A percentile compares a stretch with the other conserved stretches of the same genome.
These are phyloP conservation scores for Cryoendolithus antarcticus DNA, from an alignment of 2,329 filamentous ascomycete genomes.

Conservation along the genomic window DNA sequence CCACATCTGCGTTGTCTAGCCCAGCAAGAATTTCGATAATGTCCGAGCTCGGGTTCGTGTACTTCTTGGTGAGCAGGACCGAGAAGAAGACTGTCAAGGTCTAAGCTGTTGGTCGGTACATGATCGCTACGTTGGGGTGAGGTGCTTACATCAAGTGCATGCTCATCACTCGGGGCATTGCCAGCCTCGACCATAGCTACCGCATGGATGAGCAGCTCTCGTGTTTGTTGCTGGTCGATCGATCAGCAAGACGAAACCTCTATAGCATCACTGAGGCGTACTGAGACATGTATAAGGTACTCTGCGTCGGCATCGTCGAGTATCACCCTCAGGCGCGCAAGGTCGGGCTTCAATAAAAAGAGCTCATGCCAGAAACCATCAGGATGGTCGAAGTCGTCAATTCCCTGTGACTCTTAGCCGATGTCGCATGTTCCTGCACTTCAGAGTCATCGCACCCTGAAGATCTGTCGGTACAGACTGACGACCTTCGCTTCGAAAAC, in stretches of 20 bases:
- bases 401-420: slow-evolving; percentile 32
- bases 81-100: slow-evolving; percentile 82
- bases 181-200: slow-evolving; percentile 54
- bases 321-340: slow-evolving; percentile 51
- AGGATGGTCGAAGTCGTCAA: slow-evolving; percentile 55
- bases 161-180: slow-evolving; percentile 51
- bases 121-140: neutral
- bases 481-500: slow-evolving; percentile 91
- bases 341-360: slow-evolving; percentile 78
- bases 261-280: slow-evolving; percentile 19
- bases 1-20: slow-evolving; percentile 71
- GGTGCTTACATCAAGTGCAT: slow-evolving; percentile 69
- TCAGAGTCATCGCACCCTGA: slow-evolving; percentile 38
- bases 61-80: slow-evolving; percentile 73
- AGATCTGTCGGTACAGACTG: slow-evolving; percentile 72
- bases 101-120: slow-evolving; percentile 42
- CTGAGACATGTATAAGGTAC: slow-evolving; percentile 64
- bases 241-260: neutral
- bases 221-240: slow-evolving; percentile 48
- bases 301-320: slow-evolving; percentile 60
- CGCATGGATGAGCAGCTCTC: slow-evolving; percentile 65
- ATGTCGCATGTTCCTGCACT: too few species aligned
- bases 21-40: slow-evolving; percentile 84
- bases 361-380: slow-evolving; percentile 96
- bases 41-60: slow-evolving; percentile 89